Evolutionary conservation across 192 early-diverging fungal species (phyloP).

Genomic region (Coemansia aciculifera): DNA sequence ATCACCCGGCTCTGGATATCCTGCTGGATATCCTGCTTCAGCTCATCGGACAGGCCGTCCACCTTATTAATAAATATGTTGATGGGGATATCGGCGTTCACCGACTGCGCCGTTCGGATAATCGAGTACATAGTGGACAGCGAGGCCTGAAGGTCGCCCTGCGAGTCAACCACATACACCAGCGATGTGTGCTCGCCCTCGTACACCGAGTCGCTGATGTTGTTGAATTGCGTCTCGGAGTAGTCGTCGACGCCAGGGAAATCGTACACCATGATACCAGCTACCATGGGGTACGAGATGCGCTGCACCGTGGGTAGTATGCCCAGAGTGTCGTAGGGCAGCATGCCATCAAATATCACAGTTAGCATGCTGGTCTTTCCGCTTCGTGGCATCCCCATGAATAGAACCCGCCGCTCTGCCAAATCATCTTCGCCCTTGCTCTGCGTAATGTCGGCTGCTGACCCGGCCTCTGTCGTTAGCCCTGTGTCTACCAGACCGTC

Average conservation of each 20-base stretch:
- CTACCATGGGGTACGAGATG: constrained; percentile 30
- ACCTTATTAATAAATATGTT: constrained; percentile 98
- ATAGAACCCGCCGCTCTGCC: constrained; percentile 46
- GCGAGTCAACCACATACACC: constrained; percentile 94
- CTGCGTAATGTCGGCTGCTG: constrained; percentile 11
- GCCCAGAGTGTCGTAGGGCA: constrained; percentile 36
- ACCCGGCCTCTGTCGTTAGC: constrained; percentile 26
- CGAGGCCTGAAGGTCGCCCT: constrained; percentile 86
- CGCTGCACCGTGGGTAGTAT: constrained; percentile 42
- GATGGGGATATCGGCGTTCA: constrained; percentile 83
- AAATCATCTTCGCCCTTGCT: constrained; percentile 17
- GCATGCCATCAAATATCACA: constrained; percentile 38
- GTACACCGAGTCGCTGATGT: constrained; percentile 60
- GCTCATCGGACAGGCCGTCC: constrained; percentile 92
- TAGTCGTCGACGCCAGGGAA: constrained; percentile 88
- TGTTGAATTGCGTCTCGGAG: constrained; percentile 63
- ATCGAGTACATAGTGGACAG: constrained; percentile 72
- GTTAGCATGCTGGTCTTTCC: constrained; percentile 51
- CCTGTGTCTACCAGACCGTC: constrained; percentile 20
- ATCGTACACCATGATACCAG: constrained; percentile 72
- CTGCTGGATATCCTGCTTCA: constrained; percentile 93
- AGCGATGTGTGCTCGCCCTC: constrained; percentile 73
- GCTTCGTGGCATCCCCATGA: constrained; percentile 53
- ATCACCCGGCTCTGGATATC: constrained; percentile 90
- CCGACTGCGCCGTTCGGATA: constrained; percentile 70